Percentiles rank a stretch among this genome's conserved stretches.
Evolutionary conservation across 2,329 filamentous ascomycete genomes (phyloP).

Genomic region (Phialophora verrucosa): DNA sequence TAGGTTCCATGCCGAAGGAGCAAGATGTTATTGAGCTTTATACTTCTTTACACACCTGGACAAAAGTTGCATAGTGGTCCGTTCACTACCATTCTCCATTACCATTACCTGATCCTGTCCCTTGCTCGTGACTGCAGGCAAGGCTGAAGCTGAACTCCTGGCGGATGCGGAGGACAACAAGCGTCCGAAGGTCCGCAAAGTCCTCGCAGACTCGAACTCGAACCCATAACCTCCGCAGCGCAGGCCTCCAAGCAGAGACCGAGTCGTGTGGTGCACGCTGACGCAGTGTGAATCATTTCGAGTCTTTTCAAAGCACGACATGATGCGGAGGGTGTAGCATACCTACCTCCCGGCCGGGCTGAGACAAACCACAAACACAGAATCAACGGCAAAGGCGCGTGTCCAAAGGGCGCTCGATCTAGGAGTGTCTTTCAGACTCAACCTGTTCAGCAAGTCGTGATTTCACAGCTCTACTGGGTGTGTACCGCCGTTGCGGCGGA

Average conservation of each 20-base stretch:
- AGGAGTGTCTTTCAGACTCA: not conserved
- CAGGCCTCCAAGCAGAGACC: not conserved
- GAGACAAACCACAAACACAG: not conserved
- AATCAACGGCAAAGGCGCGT: not conserved
- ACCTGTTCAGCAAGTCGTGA: not conserved
- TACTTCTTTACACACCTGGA: not conserved
- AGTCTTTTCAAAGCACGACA: not conserved
- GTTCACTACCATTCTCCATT: not conserved
- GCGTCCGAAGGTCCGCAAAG: constrained; percentile 11
- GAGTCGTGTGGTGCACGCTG: not conserved
- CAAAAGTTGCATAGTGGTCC: not conserved
- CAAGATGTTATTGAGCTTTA: constrained; percentile 5
- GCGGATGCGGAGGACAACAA: constrained; percentile 5
- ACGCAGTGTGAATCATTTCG: not conserved
- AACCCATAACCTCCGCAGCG: not conserved
- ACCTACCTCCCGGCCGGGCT: not conserved
- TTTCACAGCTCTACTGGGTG: not conserved
- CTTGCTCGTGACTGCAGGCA: not conserved
- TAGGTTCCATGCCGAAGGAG: not conserved
- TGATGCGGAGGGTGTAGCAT: not conserved
- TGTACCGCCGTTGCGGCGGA: not conserved
- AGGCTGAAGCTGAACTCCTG: constrained; percentile 11
- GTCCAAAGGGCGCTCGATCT: not conserved
- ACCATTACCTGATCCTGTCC: constrained; percentile 7
- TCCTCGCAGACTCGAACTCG: not conserved